phyloP scores from a whole-genome alignment of 495 filamentous ascomycete species.

The Daldinia loculata region DNA sequence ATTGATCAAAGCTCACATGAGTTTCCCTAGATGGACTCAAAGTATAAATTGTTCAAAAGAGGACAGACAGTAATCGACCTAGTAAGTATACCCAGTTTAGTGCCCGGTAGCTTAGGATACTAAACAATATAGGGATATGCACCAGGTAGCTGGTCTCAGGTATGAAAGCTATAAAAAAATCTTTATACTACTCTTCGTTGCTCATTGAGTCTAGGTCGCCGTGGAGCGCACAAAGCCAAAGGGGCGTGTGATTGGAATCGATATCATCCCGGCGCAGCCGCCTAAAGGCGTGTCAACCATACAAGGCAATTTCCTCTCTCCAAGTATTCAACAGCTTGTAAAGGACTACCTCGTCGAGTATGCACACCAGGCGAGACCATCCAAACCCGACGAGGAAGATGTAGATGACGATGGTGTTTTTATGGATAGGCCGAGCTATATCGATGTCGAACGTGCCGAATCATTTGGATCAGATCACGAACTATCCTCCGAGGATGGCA shows the following conservation, averaged over 20 bases:
- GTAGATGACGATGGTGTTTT: slow-evolving; percentile 35
- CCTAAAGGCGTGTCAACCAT: slow-evolving; percentile 89
- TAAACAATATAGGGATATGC: slow-evolving; percentile 76
- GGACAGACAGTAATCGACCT: slow-evolving; percentile 91
- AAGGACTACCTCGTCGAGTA: slow-evolving; percentile 74
- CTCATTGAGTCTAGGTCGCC: slow-evolving; percentile 70
- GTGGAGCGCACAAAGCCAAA: slow-evolving; percentile 74
- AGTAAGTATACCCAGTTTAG: slow-evolving; percentile 53
- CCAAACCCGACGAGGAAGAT: slow-evolving; percentile 24
- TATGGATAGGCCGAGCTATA: slow-evolving; percentile 58
- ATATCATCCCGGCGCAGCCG: slow-evolving; percentile 90
- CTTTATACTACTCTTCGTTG: not conserved
- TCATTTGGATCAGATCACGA: slow-evolving; percentile 47
- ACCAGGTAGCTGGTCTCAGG: slow-evolving; percentile 94
- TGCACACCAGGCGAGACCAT: slow-evolving; percentile 52
- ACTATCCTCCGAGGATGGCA: slow-evolving; percentile 37
- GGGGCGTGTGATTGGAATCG: slow-evolving; percentile 87
- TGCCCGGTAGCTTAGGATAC: slow-evolving; percentile 4
- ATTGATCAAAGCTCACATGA: not conserved
- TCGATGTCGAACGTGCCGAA: slow-evolving; percentile 60
- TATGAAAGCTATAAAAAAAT: slow-evolving; percentile 43
- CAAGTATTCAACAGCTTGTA: slow-evolving; percentile 74
- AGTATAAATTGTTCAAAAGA: slow-evolving; percentile 76
- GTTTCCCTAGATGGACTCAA: slow-evolving; percentile 72
- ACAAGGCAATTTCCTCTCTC: slow-evolving; percentile 88